Base-by-base conservation (phyloP, 1,284 basidiomycete genomes). In the Ustilago loliicola region DNA sequence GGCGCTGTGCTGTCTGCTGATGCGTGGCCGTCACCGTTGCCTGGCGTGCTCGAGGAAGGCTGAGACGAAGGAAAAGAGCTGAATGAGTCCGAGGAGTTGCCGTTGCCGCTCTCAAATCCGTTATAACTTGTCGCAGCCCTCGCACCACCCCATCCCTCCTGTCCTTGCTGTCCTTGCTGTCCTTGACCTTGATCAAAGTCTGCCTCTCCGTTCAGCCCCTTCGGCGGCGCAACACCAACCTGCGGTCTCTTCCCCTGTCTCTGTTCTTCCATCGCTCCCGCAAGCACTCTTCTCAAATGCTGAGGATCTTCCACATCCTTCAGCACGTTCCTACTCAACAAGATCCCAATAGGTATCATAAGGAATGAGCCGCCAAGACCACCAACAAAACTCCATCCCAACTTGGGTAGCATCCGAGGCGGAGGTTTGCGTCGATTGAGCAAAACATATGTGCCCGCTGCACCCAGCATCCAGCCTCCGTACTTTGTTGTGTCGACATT, bases 231-330 rank as follows among this genome's bases (percentile, higher is more conserved):
- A 3, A 78, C 72, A n/a, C 72, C 53, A 8, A 78, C 42, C 30
- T 68, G 52, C 5, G 72, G 72, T 23, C 53, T 47, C 47, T 53
- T 58, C 3, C 72, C 77, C 36, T 71, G 61, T 19, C 72, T 36
- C 48, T 65, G 65, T 34, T 79, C 77, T 36, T 79, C 69, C 15
- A 79, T 66, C 32, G 72, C 77, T 0, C 66, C 69, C 7, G 54
- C 52, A 42, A 79, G 48, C 42, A 79, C 77, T 29, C 38, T 60
- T 5, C 68, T 52, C 57, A 79, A 34, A 56, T 79, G 77, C 57
- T 79, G 65, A 5, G 77, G 77, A 54, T 79, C 77, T n/a, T 79
- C 77, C 2, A 79, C 77, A n/a, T 69, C 56, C 58, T 62, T 57
- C 25, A 79, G 9, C 40, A 47, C 66, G 2, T 34, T 34, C 19